Conservation (phyloP, 768 basidiomycete species). For the Naganishia randhawae region DNA sequence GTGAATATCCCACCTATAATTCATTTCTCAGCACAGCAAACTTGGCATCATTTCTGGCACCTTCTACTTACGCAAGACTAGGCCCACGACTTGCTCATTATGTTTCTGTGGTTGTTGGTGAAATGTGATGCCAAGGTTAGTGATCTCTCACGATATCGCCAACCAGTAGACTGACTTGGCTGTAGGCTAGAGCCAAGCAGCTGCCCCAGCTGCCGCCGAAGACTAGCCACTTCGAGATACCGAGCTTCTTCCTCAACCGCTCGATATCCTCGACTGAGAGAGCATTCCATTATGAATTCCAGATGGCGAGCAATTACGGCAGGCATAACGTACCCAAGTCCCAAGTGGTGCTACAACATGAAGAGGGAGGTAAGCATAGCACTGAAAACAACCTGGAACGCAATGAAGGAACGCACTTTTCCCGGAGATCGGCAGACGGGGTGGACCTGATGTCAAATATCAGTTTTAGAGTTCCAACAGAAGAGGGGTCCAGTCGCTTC, state of each 20-base stretch:
- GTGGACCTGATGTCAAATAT: constrained; percentile 54
- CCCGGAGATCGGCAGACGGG: constrained; percentile 61
- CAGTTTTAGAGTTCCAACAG: background rate
- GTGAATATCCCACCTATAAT: constrained; percentile 69
- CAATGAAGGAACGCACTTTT: constrained; percentile 56
- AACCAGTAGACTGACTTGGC: constrained; percentile 59
- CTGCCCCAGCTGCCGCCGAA: constrained; percentile 96
- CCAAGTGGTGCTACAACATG: constrained; percentile 6
- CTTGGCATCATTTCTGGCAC: background rate
- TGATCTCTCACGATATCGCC: background rate
- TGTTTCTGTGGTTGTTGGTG: constrained; percentile 57
- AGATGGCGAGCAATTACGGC: background rate
- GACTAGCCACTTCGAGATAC: constrained; percentile 83
- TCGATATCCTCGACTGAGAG: constrained; percentile 74
- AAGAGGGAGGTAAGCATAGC: background rate
- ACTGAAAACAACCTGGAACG: background rate
- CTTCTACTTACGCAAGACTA: constrained; percentile 60
- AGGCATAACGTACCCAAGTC: background rate
- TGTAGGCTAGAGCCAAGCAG: constrained; percentile 77
- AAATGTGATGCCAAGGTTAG: background rate
- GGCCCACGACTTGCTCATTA: constrained; percentile 71
- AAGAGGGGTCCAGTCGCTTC: background rate
- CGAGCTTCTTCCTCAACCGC: constrained; percentile 68
- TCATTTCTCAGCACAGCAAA: background rate
- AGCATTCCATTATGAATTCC: background rate